These are phyloP conservation scores for Paramecium pentaurelia DNA, from an alignment of 73 alveolate species.

Conservation along the genomic window DNA sequence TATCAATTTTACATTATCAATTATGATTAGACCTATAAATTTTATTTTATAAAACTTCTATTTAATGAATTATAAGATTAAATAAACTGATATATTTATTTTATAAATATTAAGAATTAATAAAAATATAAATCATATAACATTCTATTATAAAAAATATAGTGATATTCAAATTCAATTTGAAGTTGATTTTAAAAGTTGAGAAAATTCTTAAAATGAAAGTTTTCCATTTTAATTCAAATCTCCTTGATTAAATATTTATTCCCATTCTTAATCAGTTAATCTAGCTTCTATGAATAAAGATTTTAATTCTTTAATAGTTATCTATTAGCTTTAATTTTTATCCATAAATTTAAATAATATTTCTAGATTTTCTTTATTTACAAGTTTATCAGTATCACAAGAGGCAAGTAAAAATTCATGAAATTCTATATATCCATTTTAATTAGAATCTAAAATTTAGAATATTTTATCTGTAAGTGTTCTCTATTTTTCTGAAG, in stretches of 20 bases:
- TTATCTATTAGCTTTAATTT: neutral
- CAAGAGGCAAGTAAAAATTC: constrained; percentile 3
- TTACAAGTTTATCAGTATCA: neutral
- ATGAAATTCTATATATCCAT: neutral
- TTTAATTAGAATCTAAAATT: neutral
- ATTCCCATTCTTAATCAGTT: neutral
- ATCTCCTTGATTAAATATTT: neutral
- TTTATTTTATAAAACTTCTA: too few relatives aligned
- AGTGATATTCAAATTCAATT: neutral
- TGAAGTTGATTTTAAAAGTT: neutral
- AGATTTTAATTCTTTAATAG: neutral
- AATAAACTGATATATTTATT: too few relatives aligned
- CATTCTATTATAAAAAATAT: neutral
- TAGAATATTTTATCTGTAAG: neutral
- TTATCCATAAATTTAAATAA: neutral
- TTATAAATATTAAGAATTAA: too few relatives aligned
- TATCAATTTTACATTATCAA: too few relatives aligned
- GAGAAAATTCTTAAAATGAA: neutral
- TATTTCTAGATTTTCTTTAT: neutral
- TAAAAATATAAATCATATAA: too few relatives aligned
- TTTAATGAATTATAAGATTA: too few relatives aligned
- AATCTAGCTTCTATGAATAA: neutral
- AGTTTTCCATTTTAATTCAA: neutral
- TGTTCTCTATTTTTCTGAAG: neutral
- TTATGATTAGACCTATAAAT: too few relatives aligned